Evolutionary conservation across 352 stramenopile genomes (phyloP).

Genomic region (Pythium angustatum): DNA sequence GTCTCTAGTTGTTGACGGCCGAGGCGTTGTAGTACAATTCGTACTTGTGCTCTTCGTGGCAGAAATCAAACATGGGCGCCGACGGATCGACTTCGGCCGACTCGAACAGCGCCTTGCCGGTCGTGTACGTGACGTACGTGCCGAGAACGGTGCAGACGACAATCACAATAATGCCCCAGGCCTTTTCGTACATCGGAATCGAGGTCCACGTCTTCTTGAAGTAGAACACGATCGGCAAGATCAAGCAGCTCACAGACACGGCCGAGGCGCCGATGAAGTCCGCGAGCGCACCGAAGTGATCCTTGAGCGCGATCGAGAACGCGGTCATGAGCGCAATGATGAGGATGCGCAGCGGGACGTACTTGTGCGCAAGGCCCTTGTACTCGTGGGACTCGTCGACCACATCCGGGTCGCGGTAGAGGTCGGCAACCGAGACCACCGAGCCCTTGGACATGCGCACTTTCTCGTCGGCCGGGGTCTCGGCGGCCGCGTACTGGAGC

Average conservation of each 20-base stretch:
- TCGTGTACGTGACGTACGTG: slow-evolving; percentile 20
- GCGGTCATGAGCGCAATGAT: slow-evolving; percentile 53
- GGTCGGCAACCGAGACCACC: slow-evolving; percentile 37
- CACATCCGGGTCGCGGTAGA: slow-evolving; percentile 30
- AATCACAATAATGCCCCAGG: not conserved
- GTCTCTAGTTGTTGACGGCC: slow-evolving; percentile 2
- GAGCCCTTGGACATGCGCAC: slow-evolving; percentile 33
- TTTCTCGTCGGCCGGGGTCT: slow-evolving; percentile 7
- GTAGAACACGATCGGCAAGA: slow-evolving; percentile 74
- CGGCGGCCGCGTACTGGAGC: slow-evolving; percentile 1
- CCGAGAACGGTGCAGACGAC: slow-evolving; percentile 11
- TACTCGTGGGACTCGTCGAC: slow-evolving; percentile 45
- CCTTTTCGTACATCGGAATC: slow-evolving; percentile 24
- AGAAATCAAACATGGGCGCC: slow-evolving; percentile 30
- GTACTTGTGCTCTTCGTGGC: slow-evolving; percentile 22
- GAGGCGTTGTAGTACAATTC: slow-evolving; percentile 32
- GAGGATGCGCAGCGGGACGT: slow-evolving; percentile 52
- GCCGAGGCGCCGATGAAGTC: slow-evolving; percentile 68
- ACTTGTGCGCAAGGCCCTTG: slow-evolving; percentile 48
- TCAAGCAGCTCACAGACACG: slow-evolving; percentile 59
- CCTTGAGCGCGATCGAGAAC: slow-evolving; percentile 32
- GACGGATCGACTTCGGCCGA: not conserved
- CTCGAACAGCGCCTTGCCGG: slow-evolving; percentile 19
- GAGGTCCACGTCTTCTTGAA: slow-evolving; percentile 56
- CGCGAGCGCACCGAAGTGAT: slow-evolving; percentile 67